Conservation (phyloP, 23 red algal species). For the Cyanidioschyzon merolae region DNA sequence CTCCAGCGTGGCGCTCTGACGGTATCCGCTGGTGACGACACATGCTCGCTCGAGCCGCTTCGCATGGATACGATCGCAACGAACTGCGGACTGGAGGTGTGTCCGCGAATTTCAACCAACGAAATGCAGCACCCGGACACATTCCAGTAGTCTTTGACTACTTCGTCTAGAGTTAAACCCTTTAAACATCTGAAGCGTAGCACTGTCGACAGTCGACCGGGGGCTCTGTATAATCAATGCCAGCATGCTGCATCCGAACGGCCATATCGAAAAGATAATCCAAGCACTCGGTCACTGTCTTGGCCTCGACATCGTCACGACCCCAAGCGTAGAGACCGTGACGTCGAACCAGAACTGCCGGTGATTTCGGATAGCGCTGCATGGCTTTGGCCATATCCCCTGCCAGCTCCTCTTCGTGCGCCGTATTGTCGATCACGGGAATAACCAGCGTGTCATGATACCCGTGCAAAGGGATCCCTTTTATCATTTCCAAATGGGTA, state of each 20-base stretch:
- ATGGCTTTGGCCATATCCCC: constrained; percentile 22
- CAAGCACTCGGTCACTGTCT: constrained; percentile 25
- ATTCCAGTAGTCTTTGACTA: too few species aligned
- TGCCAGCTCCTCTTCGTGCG: constrained; percentile 24
- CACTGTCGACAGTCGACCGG: background rate
- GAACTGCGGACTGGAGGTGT: too few species aligned
- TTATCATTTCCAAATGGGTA: constrained; percentile 42
- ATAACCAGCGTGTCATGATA: constrained; percentile 36
- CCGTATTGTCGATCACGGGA: constrained; percentile 32
- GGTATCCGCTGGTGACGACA: too few species aligned
- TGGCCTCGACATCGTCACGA: constrained; percentile 21
- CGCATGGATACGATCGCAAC: too few species aligned
- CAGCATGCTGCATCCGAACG: background rate
- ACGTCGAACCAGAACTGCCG: constrained; percentile 30
- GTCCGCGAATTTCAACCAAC: too few species aligned
- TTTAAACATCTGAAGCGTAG: background rate
- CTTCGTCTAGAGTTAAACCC: too few species aligned
- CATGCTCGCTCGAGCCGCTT: too few species aligned
- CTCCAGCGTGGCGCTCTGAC: too few species aligned
- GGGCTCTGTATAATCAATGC: background rate
- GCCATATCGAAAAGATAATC: constrained; percentile 36
- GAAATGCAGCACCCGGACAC: too few species aligned
- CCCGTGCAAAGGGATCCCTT: constrained; percentile 20
- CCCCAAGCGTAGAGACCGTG: constrained; percentile 48
- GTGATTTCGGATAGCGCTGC: constrained; percentile 11